Evolutionary conservation across 345 rosid genomes (phyloP).

Genomic region (Ricinus communis): DNA sequence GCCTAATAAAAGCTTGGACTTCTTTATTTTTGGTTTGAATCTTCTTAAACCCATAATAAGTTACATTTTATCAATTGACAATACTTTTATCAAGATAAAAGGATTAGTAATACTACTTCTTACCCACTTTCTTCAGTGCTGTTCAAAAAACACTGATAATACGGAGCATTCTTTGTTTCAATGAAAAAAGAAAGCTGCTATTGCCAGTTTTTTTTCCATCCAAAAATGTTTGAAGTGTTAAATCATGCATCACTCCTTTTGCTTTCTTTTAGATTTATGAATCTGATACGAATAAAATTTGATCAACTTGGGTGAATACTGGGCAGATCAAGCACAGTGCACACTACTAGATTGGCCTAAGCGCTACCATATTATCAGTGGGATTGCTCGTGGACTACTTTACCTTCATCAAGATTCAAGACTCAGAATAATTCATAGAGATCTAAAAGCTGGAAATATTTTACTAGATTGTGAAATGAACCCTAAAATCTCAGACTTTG

Average conservation of each 20-base stretch:
- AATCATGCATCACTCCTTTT: too few species aligned
- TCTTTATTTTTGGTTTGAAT: neutral
- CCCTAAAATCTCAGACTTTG: constrained; percentile 18
- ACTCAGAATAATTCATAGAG: constrained; percentile 12
- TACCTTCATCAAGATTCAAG: constrained; percentile 25
- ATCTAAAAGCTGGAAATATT: constrained; percentile 2
- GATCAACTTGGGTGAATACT: too few species aligned
- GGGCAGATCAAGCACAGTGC: constrained; percentile 2
- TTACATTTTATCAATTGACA: too few species aligned
- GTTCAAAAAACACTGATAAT: too few species aligned
- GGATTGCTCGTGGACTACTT: constrained; percentile 23
- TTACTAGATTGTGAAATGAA: constrained; percentile 13
- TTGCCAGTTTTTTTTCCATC: neutral
- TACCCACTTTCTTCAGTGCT: too few species aligned
- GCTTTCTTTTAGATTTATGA: too few species aligned
- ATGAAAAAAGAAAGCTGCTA: too few species aligned
- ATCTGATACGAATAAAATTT: neutral
- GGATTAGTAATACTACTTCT: too few species aligned
- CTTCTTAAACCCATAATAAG: neutral
- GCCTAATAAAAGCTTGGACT: too few species aligned
- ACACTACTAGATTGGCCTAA: constrained; percentile 1
- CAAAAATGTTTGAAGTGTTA: neutral
- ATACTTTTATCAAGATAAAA: too few species aligned
- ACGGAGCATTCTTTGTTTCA: too few species aligned
- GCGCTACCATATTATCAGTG: constrained; percentile 15